Base-by-base conservation (phyloP, 306 rosid species). In the Oemleria cerasiformis region DNA sequence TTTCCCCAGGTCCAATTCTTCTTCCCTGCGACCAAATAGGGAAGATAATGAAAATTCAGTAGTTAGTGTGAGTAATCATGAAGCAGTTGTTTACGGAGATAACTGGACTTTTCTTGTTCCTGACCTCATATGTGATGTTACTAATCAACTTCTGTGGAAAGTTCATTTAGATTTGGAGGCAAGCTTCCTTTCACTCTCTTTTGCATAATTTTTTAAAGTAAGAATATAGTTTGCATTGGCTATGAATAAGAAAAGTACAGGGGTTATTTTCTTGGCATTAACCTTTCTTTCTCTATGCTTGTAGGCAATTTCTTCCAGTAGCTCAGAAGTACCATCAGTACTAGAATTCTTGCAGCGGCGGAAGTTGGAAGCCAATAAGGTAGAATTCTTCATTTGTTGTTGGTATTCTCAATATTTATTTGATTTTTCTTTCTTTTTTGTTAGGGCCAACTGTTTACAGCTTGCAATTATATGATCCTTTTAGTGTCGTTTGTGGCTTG, bases 291-390 rank as follows among this genome's bases (percentile, higher is more conserved):
- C 38, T 50, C 20, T 72, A 50, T 76, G 58, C 55, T 72, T 83
- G 75, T 80, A 91, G 97, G 95, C 99, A 65, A 94, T 94, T 55
- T 86, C 99, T 76, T 88, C 97, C 60, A 91, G 97, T 81, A 94
- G 92, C 88, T 94, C 99, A 63, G 99, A 94, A 86, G 92, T 84
- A 68, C 87, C 99, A 42, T 89, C 95, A 65, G 82, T 91, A 68
- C 81, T 94, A 68, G 99, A 94, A 84, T 94, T 94, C 85, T 84
- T 94, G 86, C 96, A 94, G 87, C 85, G 97, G 81, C 95, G 99
- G 41, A 94, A 85, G 73, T 77, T 84, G 84, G 96, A 94, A 70
- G 90, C 91, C 60, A 82, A 77, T 84, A 89, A 85, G 95, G 99
- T 94, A 79, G 53, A 72, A 19, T 4, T 55, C 17, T 72, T 58